Conservation (phyloP, 805 yeast genomes). For the Cyberlindnera nakhonratchasimensis region DNA sequence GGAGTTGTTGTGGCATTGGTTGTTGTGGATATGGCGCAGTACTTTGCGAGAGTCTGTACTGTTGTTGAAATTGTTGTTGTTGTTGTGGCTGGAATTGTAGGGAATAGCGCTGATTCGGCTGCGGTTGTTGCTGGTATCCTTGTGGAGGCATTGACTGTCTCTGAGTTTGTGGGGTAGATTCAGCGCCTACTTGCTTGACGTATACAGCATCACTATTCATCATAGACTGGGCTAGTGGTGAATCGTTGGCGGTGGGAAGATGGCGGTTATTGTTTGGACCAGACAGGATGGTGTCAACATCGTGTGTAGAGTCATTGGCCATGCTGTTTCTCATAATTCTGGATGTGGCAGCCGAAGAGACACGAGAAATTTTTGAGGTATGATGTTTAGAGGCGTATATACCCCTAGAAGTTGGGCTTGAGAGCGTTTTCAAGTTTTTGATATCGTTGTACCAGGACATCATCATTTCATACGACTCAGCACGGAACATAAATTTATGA, state of each 20-base stretch:
- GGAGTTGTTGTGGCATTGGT: slow-evolving; percentile 9
- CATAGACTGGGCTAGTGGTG: slow-evolving; percentile 21
- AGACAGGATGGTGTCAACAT: slow-evolving; percentile 26
- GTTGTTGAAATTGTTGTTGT: slow-evolving; percentile 11
- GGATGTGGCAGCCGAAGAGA: slow-evolving; percentile 29
- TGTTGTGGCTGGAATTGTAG: slow-evolving; percentile 13
- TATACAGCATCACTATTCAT: slow-evolving; percentile 24
- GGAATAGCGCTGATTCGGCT: slow-evolving; percentile 12
- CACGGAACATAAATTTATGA: slow-evolving; percentile 93
- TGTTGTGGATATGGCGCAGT: slow-evolving; percentile 13
- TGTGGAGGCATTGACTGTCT: slow-evolving; percentile 19
- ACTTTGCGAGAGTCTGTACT: slow-evolving; percentile 4
- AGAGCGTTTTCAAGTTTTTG: slow-evolving; percentile 58
- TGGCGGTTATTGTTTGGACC: slow-evolving; percentile 23
- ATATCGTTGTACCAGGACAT: slow-evolving; percentile 82
- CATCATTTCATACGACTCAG: slow-evolving; percentile 79
- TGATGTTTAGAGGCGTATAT: slow-evolving; percentile 25
- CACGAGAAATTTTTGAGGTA: slow-evolving; percentile 25
- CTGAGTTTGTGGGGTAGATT: slow-evolving; percentile 18
- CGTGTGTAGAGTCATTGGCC: slow-evolving; percentile 22
- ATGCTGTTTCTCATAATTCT: slow-evolving; percentile 18
- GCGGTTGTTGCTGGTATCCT: slow-evolving; percentile 8
- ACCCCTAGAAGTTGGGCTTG: slow-evolving; percentile 35
- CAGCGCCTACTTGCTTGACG: slow-evolving; percentile 18
- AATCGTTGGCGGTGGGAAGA: slow-evolving; percentile 21